Conservation (phyloP, 2,329 filamentous ascomycete genomes). For the Cladosporium colombiae region DNA sequence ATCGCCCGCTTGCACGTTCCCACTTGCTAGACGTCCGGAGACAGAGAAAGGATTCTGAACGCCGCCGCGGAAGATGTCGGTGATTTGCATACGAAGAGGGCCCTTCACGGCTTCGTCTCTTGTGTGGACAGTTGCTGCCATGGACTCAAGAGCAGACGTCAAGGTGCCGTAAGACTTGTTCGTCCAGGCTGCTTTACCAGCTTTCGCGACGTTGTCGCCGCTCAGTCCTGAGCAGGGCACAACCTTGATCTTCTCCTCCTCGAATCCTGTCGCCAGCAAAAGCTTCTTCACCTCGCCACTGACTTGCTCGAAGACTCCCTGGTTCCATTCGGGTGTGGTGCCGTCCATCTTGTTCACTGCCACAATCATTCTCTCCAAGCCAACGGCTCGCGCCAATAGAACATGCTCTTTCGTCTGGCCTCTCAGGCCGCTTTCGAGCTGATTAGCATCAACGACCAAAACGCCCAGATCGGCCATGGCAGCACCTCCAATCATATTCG, state of each 20-base stretch:
- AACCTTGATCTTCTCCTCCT: conserved; percentile 77
- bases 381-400: conserved; percentile 83
- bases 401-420: conserved; percentile 96
- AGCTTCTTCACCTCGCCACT: conserved; percentile 80
- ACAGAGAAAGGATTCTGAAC: conserved; percentile 80
- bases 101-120: conserved; percentile 65
- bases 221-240: conserved; percentile 86
- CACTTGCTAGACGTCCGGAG: conserved; percentile 81
- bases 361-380: conserved; percentile 82
- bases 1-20: conserved; percentile 82
- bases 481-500: conserved; percentile 97
- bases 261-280: conserved; percentile 78
- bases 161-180: conserved; percentile 62
- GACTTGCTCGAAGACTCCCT: conserved; percentile 82
- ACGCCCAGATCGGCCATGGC: conserved; percentile 96
- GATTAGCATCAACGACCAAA: conserved; percentile 89
- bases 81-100: conserved; percentile 81
- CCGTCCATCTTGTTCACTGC: conserved; percentile 95
- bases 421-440: conserved; percentile 89
- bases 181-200: conserved; percentile 69
- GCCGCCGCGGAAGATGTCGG: conserved; percentile 80
- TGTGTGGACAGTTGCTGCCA: conserved; percentile 40
- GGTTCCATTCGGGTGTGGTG: conserved; percentile 68
- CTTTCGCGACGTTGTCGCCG: conserved; percentile 77
- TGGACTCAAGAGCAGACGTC: conserved; percentile 78